Evolutionary conservation across 306 rosid species (phyloP).

Genomic region (Comarum palustre): DNA sequence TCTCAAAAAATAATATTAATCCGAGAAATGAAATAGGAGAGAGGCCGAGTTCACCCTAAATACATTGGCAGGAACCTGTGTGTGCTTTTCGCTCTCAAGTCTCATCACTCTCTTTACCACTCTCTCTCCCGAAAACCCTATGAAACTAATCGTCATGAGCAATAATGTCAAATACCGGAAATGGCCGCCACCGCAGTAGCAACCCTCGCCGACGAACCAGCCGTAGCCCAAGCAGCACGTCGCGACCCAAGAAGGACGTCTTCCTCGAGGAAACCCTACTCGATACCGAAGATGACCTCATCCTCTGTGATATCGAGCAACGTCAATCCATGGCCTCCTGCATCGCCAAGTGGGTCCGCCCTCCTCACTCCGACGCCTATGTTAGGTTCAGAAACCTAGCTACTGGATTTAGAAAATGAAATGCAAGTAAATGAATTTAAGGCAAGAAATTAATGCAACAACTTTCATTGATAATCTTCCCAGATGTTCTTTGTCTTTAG

Average conservation of each 20-base stretch:
- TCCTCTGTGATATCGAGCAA: slow-evolving; percentile 77
- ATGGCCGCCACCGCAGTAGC: slow-evolving; percentile 46
- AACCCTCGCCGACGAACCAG: slow-evolving; percentile 44
- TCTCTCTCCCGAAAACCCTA: slow-evolving; percentile 1
- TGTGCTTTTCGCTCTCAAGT: too few relatives aligned
- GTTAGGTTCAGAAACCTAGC: too few relatives aligned
- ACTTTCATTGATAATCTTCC: too few relatives aligned
- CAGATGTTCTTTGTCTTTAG: too few relatives aligned
- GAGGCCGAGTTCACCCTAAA: background rate
- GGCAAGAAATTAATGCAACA: too few relatives aligned
- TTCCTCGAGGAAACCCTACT: slow-evolving; percentile 72
- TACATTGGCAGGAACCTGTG: slow-evolving; percentile 20
- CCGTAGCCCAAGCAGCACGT: slow-evolving; percentile 50
- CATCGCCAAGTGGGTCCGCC: slow-evolving; percentile 76
- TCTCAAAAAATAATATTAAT: too few relatives aligned
- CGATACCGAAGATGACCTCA: slow-evolving; percentile 67
- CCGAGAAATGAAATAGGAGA: background rate
- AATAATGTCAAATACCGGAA: slow-evolving; percentile 43
- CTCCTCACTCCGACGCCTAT: slow-evolving; percentile 54
- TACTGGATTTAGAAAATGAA: too few relatives aligned
- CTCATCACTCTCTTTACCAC: too few relatives aligned
- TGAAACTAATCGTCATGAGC: slow-evolving; percentile 27
- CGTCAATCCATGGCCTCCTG: slow-evolving; percentile 74
- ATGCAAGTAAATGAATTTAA: too few relatives aligned
- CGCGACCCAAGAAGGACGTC: slow-evolving; percentile 59